Conservation (phyloP, 1,284 basidiomycete species). For the Schizopora paradoxa region DNA sequence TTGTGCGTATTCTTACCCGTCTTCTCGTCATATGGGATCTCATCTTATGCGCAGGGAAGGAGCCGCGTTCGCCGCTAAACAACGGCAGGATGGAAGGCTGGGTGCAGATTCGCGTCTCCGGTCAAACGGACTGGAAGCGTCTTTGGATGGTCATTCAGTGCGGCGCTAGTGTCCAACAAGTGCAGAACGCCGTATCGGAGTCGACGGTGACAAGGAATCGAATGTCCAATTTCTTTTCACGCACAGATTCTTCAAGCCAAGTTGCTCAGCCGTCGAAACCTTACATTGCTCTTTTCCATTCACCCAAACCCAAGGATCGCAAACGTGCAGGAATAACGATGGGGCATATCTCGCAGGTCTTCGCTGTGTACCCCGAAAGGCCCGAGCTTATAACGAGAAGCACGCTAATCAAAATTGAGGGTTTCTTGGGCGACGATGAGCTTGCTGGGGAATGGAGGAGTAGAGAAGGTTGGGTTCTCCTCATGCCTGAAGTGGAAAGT, state of each 20-base stretch:
- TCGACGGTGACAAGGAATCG: constrained; percentile 47
- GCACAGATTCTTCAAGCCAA: constrained; percentile 27
- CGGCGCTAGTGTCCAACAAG: constrained; percentile 11
- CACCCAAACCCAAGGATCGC: constrained; percentile 62
- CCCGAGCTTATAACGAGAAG: constrained; percentile 85
- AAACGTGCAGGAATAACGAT: constrained; percentile 61
- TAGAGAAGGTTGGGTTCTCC: constrained; percentile 76
- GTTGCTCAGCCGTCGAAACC: constrained; percentile 34
- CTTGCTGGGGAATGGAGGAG: constrained; percentile 52
- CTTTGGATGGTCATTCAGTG: constrained; percentile 81
- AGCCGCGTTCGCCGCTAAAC: constrained; percentile 59
- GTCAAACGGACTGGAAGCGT: constrained; percentile 93
- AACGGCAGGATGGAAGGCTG: constrained; percentile 87
- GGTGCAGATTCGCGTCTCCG: constrained; percentile 87
- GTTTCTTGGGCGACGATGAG: constrained; percentile 73
- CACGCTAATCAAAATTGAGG: constrained; percentile 87
- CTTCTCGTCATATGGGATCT: constrained; percentile 7
- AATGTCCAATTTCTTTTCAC: constrained; percentile 63
- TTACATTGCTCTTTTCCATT: constrained; percentile 53
- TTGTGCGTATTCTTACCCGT: constrained; percentile 32
- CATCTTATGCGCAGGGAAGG: constrained; percentile 47
- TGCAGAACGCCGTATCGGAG: too few species aligned
- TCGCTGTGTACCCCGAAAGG: constrained; percentile 92
- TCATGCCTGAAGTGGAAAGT: constrained; percentile 77
- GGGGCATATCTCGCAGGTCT: constrained; percentile 58